Base-by-base conservation (phyloP, 306 rosid genomes). In the Arachis stenosperma region DNA sequence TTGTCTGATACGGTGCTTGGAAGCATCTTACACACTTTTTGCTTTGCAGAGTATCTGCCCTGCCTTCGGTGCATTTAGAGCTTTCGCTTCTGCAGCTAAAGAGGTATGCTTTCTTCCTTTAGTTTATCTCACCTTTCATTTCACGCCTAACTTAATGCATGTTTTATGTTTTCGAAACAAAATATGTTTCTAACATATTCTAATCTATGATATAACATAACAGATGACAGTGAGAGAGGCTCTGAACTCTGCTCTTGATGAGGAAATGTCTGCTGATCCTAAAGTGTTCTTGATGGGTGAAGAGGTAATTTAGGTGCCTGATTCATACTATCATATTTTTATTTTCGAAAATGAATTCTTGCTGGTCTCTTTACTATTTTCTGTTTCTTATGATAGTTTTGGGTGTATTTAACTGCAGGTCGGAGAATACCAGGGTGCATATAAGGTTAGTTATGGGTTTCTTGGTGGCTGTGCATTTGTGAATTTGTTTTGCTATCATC, bases 381-480 rank as follows among this genome's bases (percentile, higher is more conserved):
- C 58, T 30, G 41, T 56, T 44, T 46, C 78, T 78, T 63, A 63
- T 69, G 75, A 42, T 71, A 61, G 51, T 50, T 70, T 71, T 76
- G 46, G 40, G 59, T 22, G 9, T 78, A 50, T 69, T 67, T 71
- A 17, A 48, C 22, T 84, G 83, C 86, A 93, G 98, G 99, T 95
- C 75, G 99, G 99, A 54, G 97, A 95, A 81, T 95, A 95, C 83
- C 99, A 95, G 75, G 98, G 99, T 73, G 99, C 99, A 61, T 95
- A 95, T 83, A 94, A 94, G 99, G 99, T 94, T 78, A 63, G 86
- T 70, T 41, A 43, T 54, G 65, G 9, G 54, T 74, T 70, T 46
- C 56, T 17, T 52, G 41, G 48, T 47, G 37, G 14, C 13, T 46
- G 58, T 71, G 52, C 70, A 7, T 61, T 75, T 72, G 51, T 33